Conservation (phyloP, 495 filamentous ascomycete species). For the Opeltia flavorubescens region DNA sequence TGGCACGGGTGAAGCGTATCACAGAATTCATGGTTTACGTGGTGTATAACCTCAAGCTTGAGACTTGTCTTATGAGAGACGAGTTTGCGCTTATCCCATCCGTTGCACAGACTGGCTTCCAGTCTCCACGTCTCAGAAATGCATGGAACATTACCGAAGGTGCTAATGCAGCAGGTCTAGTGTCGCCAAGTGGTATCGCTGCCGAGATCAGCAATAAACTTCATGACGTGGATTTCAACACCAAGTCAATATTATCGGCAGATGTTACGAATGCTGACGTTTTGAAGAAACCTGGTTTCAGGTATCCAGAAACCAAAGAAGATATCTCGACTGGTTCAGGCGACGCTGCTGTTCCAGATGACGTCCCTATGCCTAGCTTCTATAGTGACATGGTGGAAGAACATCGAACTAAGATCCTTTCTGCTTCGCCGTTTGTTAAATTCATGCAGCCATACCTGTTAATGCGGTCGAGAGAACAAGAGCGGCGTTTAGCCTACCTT, state of each 20-base stretch:
- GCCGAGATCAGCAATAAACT: neutral
- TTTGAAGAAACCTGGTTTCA: neutral
- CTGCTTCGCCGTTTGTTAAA: conserved; percentile 89
- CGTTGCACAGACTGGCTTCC: conserved; percentile 27
- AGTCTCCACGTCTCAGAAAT: neutral
- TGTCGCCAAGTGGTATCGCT: neutral
- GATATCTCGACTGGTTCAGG: conserved; percentile 1
- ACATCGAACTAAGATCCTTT: conserved; percentile 83
- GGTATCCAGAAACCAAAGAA: neutral
- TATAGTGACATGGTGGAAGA: conserved; percentile 91
- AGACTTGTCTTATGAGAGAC: conserved; percentile 92
- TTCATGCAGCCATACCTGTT: conserved; percentile 89
- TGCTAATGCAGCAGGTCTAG: neutral
- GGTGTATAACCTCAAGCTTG: conserved; percentile 91
- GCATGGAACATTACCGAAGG: neutral
- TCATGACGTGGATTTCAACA: neutral
- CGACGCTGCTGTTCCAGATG: conserved; percentile 58
- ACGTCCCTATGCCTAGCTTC: conserved; percentile 78
- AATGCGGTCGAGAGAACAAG: conserved; percentile 81
- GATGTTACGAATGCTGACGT: neutral
- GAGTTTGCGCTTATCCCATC: conserved; percentile 82
- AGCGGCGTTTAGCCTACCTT: conserved; percentile 64
- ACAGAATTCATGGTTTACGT: conserved; percentile 99
- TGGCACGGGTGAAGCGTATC: conserved; percentile 77
- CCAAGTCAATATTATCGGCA: neutral